Evolutionary conservation across 441 rosid genomes (phyloP), one percentile per base, ranked within the genome.

Genomic region (Raphanus hybrid): DNA sequence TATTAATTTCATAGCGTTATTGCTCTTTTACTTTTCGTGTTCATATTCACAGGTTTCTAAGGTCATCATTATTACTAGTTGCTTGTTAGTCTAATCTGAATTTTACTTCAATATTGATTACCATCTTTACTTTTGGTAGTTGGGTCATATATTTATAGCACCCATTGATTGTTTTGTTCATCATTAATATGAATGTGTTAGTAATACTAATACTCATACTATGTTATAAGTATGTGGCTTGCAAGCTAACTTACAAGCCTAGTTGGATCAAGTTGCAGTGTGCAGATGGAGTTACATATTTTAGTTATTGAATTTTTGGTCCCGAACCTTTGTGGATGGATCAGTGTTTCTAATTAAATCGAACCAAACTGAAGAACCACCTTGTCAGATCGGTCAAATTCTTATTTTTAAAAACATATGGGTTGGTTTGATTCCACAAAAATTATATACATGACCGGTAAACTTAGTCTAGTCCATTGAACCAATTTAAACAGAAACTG

Each of bases 141-240:
- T 78, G 82, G 78, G 41, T 73, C 77, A 68, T 73, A 52, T 78
- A 78, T 78, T 78, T 62, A 68, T 78, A 78, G 77, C 64, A 20
- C 15, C 63, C 61, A 68, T 78, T 78, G 39, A 66, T 78, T 78
- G 16, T 67, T 37, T 60, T 16, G 27, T 60, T 67, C 59, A 48
- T 8, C 74, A 61, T 73, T 67, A 39, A 50, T 73, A 50, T 52
- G 39, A 78, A 50, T 73, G 74, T 18, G 60, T 60, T 67, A 52
- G 59, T 66, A 37, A 59, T 72, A 52, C 59, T 66, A 37, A 58
- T 72, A 72, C 18, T 77, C 64, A 66, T 66, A 18, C 20, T 18
- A 18, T 18, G 20, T 23, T 23, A 23, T 23, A 23, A 14, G 3
- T 72, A 37, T 58, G 7, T 69, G 27, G 64, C 64, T 74, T 58